Evolutionary conservation across 2,329 filamentous ascomycete genomes (phyloP), one percentile per base, ranked within the genome.

Genomic region (Exophiala aquamarina): DNA sequence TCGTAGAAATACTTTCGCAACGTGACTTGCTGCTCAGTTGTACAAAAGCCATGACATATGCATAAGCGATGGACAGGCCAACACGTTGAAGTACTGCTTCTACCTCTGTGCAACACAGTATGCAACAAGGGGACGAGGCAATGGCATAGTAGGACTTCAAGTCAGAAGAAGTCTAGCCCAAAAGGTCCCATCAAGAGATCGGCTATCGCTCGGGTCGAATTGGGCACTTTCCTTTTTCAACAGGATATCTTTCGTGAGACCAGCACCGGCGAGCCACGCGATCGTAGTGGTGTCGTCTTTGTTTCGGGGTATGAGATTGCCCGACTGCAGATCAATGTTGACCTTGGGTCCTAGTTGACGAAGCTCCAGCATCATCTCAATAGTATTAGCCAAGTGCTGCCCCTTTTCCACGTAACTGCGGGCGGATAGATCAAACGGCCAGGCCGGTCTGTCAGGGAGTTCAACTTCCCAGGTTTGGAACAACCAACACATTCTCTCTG

Each of bases 401-500:
- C 76, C 79, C 63, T 82, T 78, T 36, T 69, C 70, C 37, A 72
- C 76, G 54, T 79, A 78, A 35, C 72, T 69, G 0, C 68, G 65
- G 1, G 79, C 76, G 3, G 70, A 67, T 50, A 72, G 73, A 51
- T 80, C 73, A 9, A 82, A 67, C 2, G 78, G 77, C 78, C 78
- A 82, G 15, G 63, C 63, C 43, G 63, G 60, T 17, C 59, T 46
- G 50, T 66, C 68, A 29, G 59, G 59, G 36, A 69, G 65, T 3
- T 35, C 34, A 36, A 67, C 64, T 28, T 78, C 74, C 75, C 75
- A 79, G 1, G 68, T 72, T 23, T 70, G 73, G 63, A 79, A 83
- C 3, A 81, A 65, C 70, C 77, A 79, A 59, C 76, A 76, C 64
- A 79, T 79, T 44, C 79, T 71, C 63, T 83, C 80, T 11, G 81